Evolutionary conservation across 2,329 filamentous ascomycete genomes (phyloP), one percentile per base, ranked within the genome.

Genomic region (Tetracladium maxilliforme): DNA sequence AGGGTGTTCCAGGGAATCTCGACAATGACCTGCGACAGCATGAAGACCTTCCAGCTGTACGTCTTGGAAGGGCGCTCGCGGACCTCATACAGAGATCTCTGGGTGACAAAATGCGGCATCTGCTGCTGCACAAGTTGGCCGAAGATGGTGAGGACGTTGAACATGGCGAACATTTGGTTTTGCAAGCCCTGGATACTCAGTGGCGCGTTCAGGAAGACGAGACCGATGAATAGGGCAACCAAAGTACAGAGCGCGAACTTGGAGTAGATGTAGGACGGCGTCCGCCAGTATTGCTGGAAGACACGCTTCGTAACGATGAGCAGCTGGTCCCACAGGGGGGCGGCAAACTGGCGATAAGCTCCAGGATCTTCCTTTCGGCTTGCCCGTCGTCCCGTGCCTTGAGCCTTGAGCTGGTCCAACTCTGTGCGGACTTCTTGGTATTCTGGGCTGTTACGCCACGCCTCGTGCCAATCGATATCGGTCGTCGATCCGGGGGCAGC

Each of bases 1-100:
- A 86, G 49, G 0, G 69, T 61, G 45, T 87, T 81, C 70, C 77
- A 92, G 0, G 81, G 79, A 4, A 92, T 56, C 47, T 92, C 84
- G 29, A 83, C 79, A 17, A 82, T 52, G 34, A 92, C 76, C 11
- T 22, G 26, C 9, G 23, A 13, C 11, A 32, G 20, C 4, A 32
- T 14, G 16, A 35, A 33, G 18, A 22, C 24, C 6, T 17, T 21
- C 31, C 31, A 35, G 68, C 16, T 10, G 23, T 33, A 35, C 14
- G 22, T 30, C 22, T 35, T 35, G 2, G 33, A 31, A 10, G 29
- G 29, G 11, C 16, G 10, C 21, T 47, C 44, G 9, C 44, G 41
- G 9, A 45, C 43, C 47, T 82, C 77, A 40, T 81, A 82, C 7
- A 83, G 52, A 10, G 70, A 60, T 16, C 76, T 65, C 37, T 80